Evolutionary conservation across 2,329 filamentous ascomycete genomes (phyloP).

Genomic region (Berkeleyomyces rouxiae): DNA sequence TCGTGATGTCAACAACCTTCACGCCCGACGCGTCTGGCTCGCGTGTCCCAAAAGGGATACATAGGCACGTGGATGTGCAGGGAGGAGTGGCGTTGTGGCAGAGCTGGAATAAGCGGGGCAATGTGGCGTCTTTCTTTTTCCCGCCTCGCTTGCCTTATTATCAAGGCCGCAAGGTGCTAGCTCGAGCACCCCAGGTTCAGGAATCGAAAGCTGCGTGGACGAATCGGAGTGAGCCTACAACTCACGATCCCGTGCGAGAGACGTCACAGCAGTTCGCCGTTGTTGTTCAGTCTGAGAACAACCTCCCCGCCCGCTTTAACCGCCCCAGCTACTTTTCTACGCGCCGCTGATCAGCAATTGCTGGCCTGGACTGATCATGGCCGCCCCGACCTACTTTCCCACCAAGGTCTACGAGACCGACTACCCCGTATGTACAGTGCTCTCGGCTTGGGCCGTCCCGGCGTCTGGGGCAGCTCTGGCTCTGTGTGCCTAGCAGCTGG

Average conservation of each 20-base stretch:
- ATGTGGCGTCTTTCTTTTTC: no score
- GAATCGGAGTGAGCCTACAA: background rate
- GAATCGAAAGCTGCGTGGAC: background rate
- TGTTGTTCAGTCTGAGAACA: background rate
- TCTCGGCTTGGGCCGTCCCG: background rate
- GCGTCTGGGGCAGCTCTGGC: no score
- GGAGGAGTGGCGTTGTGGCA: background rate
- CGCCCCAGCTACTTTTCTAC: background rate
- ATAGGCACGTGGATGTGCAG: background rate
- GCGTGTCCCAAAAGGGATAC: conserved; percentile 8
- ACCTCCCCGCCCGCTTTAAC: no score
- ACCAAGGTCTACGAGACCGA: conserved; percentile 68
- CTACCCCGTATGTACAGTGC: conserved; percentile 55
- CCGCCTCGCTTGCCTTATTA: background rate
- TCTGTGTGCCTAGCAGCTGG: background rate
- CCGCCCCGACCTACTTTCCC: conserved; percentile 14
- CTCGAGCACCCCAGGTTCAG: background rate
- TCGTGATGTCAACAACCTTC: no score
- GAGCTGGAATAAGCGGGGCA: background rate
- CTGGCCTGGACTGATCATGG: conserved; percentile 3
- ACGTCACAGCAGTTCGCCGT: background rate
- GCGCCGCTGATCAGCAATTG: background rate
- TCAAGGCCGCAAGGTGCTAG: background rate
- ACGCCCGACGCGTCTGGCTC: conserved; percentile 1
- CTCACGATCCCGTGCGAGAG: background rate